Conservation (phyloP, 768 basidiomycete genomes). For the Sporobolomyces phaffii region DNA sequence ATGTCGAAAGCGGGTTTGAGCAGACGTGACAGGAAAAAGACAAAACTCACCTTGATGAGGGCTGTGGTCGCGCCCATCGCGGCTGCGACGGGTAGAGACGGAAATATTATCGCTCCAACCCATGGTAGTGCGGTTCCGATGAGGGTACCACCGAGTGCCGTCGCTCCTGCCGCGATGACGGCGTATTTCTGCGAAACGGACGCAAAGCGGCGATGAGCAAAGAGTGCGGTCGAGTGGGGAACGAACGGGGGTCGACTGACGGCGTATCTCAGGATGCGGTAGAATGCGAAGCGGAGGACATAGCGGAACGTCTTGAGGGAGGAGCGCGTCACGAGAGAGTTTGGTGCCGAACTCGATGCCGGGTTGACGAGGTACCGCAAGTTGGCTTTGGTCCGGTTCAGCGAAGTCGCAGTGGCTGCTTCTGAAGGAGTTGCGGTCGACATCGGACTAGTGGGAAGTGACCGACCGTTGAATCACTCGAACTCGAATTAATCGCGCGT, state of each 20-base stretch:
- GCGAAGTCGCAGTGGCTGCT: background rate
- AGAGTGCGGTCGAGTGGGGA: background rate
- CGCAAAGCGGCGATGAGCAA: background rate
- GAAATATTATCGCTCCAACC: constrained; percentile 26
- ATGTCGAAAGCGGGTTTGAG: background rate
- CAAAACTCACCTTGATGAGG: constrained; percentile 21
- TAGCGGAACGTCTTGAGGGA: constrained; percentile 23
- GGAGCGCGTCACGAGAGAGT: constrained; percentile 19
- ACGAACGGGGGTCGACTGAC: background rate
- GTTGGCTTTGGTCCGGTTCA: constrained; percentile 1
- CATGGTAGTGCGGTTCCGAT: constrained; percentile 23
- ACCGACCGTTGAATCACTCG: too few species aligned
- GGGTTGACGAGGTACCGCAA: constrained; percentile 25
- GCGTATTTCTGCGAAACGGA: constrained; percentile 27
- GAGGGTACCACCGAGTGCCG: constrained; percentile 18
- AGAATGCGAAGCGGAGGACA: constrained; percentile 26
- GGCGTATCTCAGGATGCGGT: constrained; percentile 24
- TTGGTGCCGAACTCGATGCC: background rate
- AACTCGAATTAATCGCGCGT: too few species aligned
- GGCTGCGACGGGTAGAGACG: constrained; percentile 23
- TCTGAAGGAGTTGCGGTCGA: background rate
- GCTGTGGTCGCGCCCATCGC: constrained; percentile 21
- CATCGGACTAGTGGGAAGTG: too few species aligned
- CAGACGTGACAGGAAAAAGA: background rate
- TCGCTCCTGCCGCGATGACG: constrained; percentile 18